Conservation (phyloP, 768 basidiomycete species). For the Tremella yokohamensis region DNA sequence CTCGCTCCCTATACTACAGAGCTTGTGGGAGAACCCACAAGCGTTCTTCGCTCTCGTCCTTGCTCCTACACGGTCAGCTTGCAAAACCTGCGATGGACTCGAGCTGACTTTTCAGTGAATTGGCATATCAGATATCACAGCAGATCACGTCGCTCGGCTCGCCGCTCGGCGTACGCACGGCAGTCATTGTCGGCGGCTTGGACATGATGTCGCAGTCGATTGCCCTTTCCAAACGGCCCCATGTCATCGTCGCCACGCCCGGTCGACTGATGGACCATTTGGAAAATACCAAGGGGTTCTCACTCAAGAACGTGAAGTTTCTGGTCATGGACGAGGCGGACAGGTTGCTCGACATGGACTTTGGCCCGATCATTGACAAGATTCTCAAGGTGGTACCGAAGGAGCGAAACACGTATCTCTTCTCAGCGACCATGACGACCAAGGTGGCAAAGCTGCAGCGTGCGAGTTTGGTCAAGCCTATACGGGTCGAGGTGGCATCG, state of each 20-base stretch:
- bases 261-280: slow-evolving; percentile 89
- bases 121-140: slow-evolving; percentile 97
- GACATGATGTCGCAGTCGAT: slow-evolving; percentile 87
- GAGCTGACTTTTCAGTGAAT: slow-evolving; percentile 58
- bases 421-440: slow-evolving; percentile 98
- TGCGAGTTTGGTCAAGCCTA: slow-evolving; percentile 88
- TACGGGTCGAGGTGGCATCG: slow-evolving; percentile 84
- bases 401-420: slow-evolving; percentile 90
- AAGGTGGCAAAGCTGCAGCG: slow-evolving; percentile 95
- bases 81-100: neutral
- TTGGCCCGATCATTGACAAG: slow-evolving; percentile 90
- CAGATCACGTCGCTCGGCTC: slow-evolving; percentile 90
- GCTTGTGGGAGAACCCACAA: slow-evolving; percentile 84
- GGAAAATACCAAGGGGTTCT: slow-evolving; percentile 96
- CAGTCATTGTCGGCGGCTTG: slow-evolving; percentile 91
- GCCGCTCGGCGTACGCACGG: slow-evolving; percentile 84
- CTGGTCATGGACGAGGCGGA: slow-evolving; percentile 98
- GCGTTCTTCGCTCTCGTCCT: slow-evolving; percentile 89
- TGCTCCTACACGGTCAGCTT: slow-evolving; percentile 76
- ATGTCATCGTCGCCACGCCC: slow-evolving; percentile 91
- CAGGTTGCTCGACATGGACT: slow-evolving; percentile 91
- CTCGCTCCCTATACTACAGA: slow-evolving; percentile 90
- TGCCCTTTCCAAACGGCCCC: slow-evolving; percentile 86
- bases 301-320: slow-evolving; percentile 76
- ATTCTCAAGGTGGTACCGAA: slow-evolving; percentile 92